These are phyloP conservation scores for Aspergillus biplanus DNA, from an alignment of 495 filamentous ascomycete species.

Conservation along the genomic window DNA sequence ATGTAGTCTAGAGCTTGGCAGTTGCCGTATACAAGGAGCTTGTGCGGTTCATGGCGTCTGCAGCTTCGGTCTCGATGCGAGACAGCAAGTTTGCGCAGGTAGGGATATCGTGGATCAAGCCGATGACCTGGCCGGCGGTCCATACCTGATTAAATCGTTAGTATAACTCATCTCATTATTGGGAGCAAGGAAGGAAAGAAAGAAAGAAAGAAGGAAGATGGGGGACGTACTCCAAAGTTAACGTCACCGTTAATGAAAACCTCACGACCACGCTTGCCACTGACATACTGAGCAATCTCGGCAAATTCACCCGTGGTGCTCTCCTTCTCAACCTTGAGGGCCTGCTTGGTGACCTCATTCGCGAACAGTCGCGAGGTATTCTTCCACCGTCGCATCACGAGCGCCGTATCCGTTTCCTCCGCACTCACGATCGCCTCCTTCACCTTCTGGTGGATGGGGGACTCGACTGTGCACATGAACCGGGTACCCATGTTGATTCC, in stretches of 20 bases:
- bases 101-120: slow-evolving; percentile 70
- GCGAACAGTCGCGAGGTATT: slow-evolving; percentile 88
- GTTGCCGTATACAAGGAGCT: slow-evolving; percentile 41
- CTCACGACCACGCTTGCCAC: slow-evolving; percentile 86
- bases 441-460: slow-evolving; percentile 89
- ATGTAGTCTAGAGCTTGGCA: slow-evolving; percentile 39
- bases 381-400: slow-evolving; percentile 88
- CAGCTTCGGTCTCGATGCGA: slow-evolving; percentile 68
- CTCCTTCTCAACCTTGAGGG: slow-evolving; percentile 80
- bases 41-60: slow-evolving; percentile 49
- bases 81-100: slow-evolving; percentile 60
- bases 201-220: slow-evolving; percentile 8
- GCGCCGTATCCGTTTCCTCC: slow-evolving; percentile 85
- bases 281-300: slow-evolving; percentile 88
- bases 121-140: slow-evolving; percentile 74
- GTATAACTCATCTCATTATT: slow-evolving; percentile 4
- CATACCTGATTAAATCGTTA: slow-evolving; percentile 54
- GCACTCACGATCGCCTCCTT: slow-evolving; percentile 91
- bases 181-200: slow-evolving; percentile 2
- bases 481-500: slow-evolving; percentile 95
- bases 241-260: slow-evolving; percentile 93
- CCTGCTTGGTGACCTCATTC: slow-evolving; percentile 84
- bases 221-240: slow-evolving; percentile 79
- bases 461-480: slow-evolving; percentile 92
- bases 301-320: slow-evolving; percentile 87